Evolutionary conservation across 805 yeast genomes (phyloP), one percentile per base, ranked within the genome.

Genomic region (Wickerhamiella occidentalis): DNA sequence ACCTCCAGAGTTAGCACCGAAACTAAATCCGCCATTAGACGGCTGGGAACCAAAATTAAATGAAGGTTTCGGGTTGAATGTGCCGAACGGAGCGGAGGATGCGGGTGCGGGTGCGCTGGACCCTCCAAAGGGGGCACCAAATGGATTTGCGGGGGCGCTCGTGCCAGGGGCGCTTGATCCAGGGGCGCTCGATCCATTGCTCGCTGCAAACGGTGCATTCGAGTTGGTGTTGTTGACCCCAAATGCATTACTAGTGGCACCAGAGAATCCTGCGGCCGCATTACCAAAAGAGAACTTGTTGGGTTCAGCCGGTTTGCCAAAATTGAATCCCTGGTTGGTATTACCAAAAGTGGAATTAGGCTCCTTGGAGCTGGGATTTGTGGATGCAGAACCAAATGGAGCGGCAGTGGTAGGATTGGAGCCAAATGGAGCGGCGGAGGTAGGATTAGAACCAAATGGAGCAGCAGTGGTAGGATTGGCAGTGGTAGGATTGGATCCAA

Each of bases 21-120:
- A 41, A 26, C 15, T 40, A 21, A 40, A 40, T 6, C 44, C 44
- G 4, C 44, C 44, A 19, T 30, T 17, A 19, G 9, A 5, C 17
- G 11, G 19, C 21, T 13, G 25, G n/a, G 30, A 35, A 5, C 30
- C 40, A 33, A 44, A 44, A n/a, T 44, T 44, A n/a, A 44, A 17
- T 18, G 47, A 44, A 6, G 47, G 47, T 40, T 30, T 21, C 3
- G 47, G 19, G 21, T 33, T 42, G n/a, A 42, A 42, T 6, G 25
- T 18, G 19, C 17, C 36, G 17, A 13, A 15, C 17, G 17, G 36
- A n/a, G n/a, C n/a, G n/a, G 28, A 25, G 28, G 28, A 6, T 25
- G 28, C 28, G 6, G 28, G 28, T 9, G 28, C 28, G 35, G 8
- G 8, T 6, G n/a, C 35, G n/a, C 6, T 30, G 15, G 35, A 30